Evolutionary conservation across 176 grass and related monocot genomes (phyloP).

Genomic region (Puccinellia tenuiflora): DNA sequence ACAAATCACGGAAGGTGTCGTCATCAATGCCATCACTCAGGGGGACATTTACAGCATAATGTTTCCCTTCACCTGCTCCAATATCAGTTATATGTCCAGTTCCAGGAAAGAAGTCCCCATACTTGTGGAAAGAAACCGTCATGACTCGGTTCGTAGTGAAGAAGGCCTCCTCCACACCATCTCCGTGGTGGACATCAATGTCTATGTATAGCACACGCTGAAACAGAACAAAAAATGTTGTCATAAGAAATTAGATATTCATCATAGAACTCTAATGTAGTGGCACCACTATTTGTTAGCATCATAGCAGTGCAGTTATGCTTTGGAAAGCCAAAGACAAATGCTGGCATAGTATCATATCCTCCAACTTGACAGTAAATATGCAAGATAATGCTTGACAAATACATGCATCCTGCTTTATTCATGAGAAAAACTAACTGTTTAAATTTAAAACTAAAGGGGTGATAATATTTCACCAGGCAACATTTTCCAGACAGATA

Average conservation of each 20-base stretch:
- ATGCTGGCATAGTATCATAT: constrained; percentile 5
- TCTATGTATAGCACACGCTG: constrained; percentile 91
- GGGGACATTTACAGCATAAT: constrained; percentile 87
- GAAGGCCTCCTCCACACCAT: constrained; percentile 93
- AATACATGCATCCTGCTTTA: not conserved
- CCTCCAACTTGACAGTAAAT: constrained; percentile 5
- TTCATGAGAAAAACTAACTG: not conserved
- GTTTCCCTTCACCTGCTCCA: constrained; percentile 59
- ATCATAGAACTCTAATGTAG: constrained; percentile 1
- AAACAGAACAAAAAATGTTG: constrained; percentile 28
- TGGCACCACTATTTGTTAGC: not conserved
- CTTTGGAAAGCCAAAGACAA: not conserved
- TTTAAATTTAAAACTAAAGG: not conserved
- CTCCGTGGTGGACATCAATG: constrained; percentile 98
- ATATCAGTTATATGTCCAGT: constrained; percentile 75
- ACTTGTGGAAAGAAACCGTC: constrained; percentile 96
- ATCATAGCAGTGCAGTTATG: not conserved
- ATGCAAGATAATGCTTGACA: not conserved
- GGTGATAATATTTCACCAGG: not conserved
- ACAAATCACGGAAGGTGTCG: constrained; percentile 58
- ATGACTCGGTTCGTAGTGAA: constrained; percentile 91
- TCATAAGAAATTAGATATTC: constrained; percentile 7
- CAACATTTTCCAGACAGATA: constrained; percentile 14
- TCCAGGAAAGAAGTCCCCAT: constrained; percentile 89
- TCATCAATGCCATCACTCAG: constrained; percentile 92